Conservation (phyloP, 2,329 filamentous ascomycete species). For the Paraphaeosphaeria sporulosa region DNA sequence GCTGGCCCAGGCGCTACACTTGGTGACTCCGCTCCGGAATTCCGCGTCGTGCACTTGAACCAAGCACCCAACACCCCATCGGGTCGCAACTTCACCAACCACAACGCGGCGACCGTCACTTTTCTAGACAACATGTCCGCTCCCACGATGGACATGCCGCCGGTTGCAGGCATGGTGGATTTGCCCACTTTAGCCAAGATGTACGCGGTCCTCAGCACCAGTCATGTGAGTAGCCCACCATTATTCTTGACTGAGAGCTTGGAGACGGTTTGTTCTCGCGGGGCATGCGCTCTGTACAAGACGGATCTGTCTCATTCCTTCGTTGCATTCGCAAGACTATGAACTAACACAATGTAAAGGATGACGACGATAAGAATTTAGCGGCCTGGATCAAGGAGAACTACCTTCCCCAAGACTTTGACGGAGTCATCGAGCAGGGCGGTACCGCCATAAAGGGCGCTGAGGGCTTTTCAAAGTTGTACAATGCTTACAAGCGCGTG, state of each 20-base stretch:
- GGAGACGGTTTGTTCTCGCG: not conserved
- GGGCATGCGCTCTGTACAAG: too few species aligned
- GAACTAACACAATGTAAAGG: not conserved
- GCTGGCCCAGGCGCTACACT: slow-evolving; percentile 3
- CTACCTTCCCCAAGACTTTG: slow-evolving; percentile 27
- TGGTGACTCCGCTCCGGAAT: not conserved
- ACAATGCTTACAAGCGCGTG: slow-evolving; percentile 39
- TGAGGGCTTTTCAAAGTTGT: slow-evolving; percentile 33
- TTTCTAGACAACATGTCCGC: not conserved
- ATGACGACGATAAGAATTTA: slow-evolving; percentile 28
- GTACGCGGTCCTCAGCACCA: slow-evolving; percentile 28
- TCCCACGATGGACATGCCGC: slow-evolving; percentile 20
- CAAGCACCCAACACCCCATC: not conserved
- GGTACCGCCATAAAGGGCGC: slow-evolving; percentile 26
- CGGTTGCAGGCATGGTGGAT: slow-evolving; percentile 33
- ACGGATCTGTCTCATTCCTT: too few species aligned
- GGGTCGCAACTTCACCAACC: not conserved
- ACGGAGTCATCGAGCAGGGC: slow-evolving; percentile 6
- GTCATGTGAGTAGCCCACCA: slow-evolving; percentile 15
- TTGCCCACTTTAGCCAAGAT: slow-evolving; percentile 32
- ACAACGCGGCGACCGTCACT: not conserved
- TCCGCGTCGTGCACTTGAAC: not conserved
- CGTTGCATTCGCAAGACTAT: not conserved
- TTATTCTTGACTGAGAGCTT: not conserved
- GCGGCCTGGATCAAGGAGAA: slow-evolving; percentile 33